phyloP scores from a whole-genome alignment of 257 asterid species.

The Solanum clarkiae region DNA sequence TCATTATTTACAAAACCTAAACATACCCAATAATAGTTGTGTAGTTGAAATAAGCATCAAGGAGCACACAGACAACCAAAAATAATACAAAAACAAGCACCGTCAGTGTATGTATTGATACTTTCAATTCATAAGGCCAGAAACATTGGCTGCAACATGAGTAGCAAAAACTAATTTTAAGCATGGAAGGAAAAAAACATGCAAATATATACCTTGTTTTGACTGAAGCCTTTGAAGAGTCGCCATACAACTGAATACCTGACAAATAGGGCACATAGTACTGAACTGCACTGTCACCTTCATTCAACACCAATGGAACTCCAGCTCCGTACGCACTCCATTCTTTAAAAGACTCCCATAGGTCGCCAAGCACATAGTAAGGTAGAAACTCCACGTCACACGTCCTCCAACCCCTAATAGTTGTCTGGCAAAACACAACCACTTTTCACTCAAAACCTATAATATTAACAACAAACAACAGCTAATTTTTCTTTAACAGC shows the following conservation, averaged over 20 bases:
- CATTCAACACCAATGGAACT: conserved; percentile 78
- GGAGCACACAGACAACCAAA: background rate
- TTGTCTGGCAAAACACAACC: conserved; percentile 34
- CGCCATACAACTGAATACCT: conserved; percentile 72
- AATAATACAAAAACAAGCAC: background rate
- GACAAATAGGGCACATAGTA: conserved; percentile 88
- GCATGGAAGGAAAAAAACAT: background rate
- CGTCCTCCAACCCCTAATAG: conserved; percentile 59
- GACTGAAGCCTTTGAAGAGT: conserved; percentile 43
- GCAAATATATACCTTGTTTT: conserved; percentile 43
- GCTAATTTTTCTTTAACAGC: background rate
- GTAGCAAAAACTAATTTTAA: background rate
- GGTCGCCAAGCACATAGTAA: conserved; percentile 67
- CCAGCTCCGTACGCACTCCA: conserved; percentile 99
- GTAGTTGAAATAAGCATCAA: background rate
- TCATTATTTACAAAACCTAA: background rate
- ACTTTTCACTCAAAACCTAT: background rate
- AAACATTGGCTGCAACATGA: background rate
- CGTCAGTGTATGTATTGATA: background rate
- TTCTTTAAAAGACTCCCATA: conserved; percentile 88
- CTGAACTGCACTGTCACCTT: conserved; percentile 56
- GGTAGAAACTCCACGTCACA: conserved; percentile 51
- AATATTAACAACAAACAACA: background rate
- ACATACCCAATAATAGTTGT: background rate
- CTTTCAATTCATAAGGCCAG: background rate